Evolutionary conservation across 2,329 filamentous ascomycete genomes (phyloP).

Genomic region (Ilyonectria mors-panacis): DNA sequence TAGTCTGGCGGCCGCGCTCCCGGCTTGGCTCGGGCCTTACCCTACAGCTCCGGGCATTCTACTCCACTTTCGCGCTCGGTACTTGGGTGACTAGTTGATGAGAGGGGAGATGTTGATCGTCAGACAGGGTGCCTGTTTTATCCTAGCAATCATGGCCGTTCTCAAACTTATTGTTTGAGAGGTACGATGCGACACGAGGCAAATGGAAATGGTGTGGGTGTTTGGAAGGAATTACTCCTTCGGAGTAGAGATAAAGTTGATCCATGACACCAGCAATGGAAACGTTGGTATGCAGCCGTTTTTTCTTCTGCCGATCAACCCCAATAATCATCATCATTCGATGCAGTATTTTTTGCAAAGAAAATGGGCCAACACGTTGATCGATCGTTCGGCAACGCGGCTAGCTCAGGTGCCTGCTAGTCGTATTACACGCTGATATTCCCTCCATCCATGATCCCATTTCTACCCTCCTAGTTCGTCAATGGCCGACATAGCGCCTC

Average conservation of each 20-base stretch:
- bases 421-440: not conserved
- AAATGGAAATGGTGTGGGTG: not conserved
- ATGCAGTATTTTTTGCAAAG: not conserved
- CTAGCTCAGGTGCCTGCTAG: not conserved
- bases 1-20: slow-evolving; percentile 26
- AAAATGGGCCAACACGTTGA: not conserved
- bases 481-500: slow-evolving; percentile 5
- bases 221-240: not conserved
- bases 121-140: not conserved
- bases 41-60: slow-evolving; percentile 2
- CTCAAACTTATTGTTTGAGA: not conserved
- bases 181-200: not conserved
- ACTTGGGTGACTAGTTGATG: slow-evolving; percentile 1
- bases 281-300: not conserved
- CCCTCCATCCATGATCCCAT: not conserved
- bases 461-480: not conserved
- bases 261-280: not conserved
- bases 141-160: not conserved
- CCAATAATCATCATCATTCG: not conserved
- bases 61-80: slow-evolving; percentile 8
- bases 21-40: slow-evolving; percentile 39
- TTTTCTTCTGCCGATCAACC: not conserved
- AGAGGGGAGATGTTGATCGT: not conserved
- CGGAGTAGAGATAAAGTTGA: not conserved
- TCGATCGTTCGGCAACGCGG: not conserved